phyloP scores from a whole-genome alignment of 352 stramenopile genomes.

The Pythium scleroteichum region DNA sequence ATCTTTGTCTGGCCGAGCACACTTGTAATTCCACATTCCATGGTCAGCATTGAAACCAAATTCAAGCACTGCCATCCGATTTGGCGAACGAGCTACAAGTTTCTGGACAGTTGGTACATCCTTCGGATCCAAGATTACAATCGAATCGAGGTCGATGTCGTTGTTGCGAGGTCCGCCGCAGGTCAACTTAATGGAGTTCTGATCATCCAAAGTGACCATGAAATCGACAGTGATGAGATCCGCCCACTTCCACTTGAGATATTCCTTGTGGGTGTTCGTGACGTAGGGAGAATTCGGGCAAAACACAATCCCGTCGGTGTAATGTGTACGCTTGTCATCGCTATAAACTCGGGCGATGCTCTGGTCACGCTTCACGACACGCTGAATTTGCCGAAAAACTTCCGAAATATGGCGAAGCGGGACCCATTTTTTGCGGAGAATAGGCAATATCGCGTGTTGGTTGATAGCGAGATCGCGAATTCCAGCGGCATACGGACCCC shows the following conservation, averaged over 20 bases:
- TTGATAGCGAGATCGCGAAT: conserved; percentile 70
- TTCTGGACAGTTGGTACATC: conserved; percentile 70
- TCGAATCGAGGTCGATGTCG: conserved; percentile 81
- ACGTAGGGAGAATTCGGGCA: conserved; percentile 87
- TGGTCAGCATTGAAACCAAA: conserved; percentile 87
- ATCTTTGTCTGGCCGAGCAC: conserved; percentile 87
- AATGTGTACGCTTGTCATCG: conserved; percentile 84
- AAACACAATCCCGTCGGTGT: conserved; percentile 90
- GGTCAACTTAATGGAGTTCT: conserved; percentile 60
- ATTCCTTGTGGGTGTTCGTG: conserved; percentile 84
- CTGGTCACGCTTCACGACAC: conserved; percentile 74
- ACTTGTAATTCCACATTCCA: conserved; percentile 91
- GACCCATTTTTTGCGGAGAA: conserved; percentile 86
- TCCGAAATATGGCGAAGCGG: conserved; percentile 79
- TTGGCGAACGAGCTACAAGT: conserved; percentile 57
- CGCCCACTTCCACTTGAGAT: conserved; percentile 93
- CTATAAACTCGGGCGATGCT: conserved; percentile 78
- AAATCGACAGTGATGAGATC: conserved; percentile 91
- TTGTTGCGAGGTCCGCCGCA: conserved; percentile 78
- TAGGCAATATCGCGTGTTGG: conserved; percentile 63
- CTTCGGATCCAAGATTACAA: conserved; percentile 78
- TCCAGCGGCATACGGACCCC: conserved; percentile 63
- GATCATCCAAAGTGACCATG: conserved; percentile 56
- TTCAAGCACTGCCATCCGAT: conserved; percentile 74
- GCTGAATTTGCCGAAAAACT: conserved; percentile 82